These are phyloP conservation scores for Bocquillonia castaneifolia DNA, from an alignment of 441 rosid species.

Conservation along the genomic window DNA sequence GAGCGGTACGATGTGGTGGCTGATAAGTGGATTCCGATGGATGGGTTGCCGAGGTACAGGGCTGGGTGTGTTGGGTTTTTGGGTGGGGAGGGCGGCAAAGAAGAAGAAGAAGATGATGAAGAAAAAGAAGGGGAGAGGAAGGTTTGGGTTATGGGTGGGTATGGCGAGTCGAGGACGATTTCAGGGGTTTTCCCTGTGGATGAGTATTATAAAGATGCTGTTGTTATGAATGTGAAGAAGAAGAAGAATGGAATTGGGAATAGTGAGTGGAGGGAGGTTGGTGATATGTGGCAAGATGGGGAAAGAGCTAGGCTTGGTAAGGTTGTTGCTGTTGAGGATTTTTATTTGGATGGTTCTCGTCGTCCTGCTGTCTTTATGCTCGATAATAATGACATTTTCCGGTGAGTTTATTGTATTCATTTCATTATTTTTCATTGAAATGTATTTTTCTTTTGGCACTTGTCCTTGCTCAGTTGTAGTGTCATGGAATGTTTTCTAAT, in stretches of 20 bases:
- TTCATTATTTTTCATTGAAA: background rate
- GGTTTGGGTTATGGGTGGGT: conserved; percentile 97
- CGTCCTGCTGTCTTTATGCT: conserved; percentile 69
- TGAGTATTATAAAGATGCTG: conserved; percentile 69
- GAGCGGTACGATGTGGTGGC: conserved; percentile 66
- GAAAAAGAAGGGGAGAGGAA: no score
- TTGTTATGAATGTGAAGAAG: conserved; percentile 55
- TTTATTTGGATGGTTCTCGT: conserved; percentile 23
- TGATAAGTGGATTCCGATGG: conserved; percentile 65
- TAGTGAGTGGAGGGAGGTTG: conserved; percentile 66
- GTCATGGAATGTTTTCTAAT: background rate
- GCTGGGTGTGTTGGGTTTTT: conserved; percentile 85
- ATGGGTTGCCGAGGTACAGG: conserved; percentile 64
- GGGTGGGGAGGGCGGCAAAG: conserved; percentile 29
- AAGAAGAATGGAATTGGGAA: conserved; percentile 24
- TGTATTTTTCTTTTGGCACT: no score
- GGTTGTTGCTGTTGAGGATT: conserved; percentile 58
- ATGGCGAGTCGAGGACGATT: conserved; percentile 67
- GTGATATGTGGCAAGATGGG: conserved; percentile 73
- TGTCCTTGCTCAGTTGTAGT: no score
- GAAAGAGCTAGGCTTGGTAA: conserved; percentile 64
- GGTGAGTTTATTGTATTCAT: conserved; percentile 32
- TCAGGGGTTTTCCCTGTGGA: conserved; percentile 77
- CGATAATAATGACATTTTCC: conserved; percentile 53
- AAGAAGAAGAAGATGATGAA: conserved; percentile 16